Evolutionary conservation across 1,139 yeast genomes (phyloP).

Genomic region (Chernovozyma sophiae-reginae): DNA sequence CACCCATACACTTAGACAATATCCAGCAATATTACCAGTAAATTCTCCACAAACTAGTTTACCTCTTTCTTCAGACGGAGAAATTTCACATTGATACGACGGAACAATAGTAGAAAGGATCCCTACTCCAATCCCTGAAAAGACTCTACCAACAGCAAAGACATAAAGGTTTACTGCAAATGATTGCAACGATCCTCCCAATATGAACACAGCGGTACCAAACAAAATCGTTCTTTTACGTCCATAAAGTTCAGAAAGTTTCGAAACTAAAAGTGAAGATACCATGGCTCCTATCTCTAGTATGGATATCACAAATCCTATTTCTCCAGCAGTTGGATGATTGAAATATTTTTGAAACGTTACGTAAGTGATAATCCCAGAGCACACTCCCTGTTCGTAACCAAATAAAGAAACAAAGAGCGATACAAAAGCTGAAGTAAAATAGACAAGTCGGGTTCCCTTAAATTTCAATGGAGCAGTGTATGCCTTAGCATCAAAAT

Average conservation of each 20-base stretch:
- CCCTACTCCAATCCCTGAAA: slow-evolving; percentile 54
- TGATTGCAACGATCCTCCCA: slow-evolving; percentile 49
- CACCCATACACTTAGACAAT: slow-evolving; percentile 52
- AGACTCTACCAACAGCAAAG: slow-evolving; percentile 47
- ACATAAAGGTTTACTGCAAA: slow-evolving; percentile 40
- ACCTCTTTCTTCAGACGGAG: slow-evolving; percentile 54
- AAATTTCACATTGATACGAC: slow-evolving; percentile 52
- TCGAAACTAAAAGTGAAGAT: slow-evolving; percentile 45
- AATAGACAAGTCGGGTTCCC: slow-evolving; percentile 52
- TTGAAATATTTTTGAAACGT: slow-evolving; percentile 42
- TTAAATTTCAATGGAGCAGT: slow-evolving; percentile 32
- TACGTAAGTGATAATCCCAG: slow-evolving; percentile 57
- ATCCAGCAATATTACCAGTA: slow-evolving; percentile 51
- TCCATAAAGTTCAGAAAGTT: slow-evolving; percentile 43
- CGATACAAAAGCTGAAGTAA: slow-evolving; percentile 78
- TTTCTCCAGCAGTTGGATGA: slow-evolving; percentile 42
- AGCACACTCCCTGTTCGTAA: slow-evolving; percentile 90
- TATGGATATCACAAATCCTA: slow-evolving; percentile 49
- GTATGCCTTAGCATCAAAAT: slow-evolving; percentile 34
- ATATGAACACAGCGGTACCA: slow-evolving; percentile 47
- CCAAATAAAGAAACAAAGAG: slow-evolving; percentile 84
- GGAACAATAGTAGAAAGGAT: slow-evolving; percentile 51
- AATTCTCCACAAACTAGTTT: slow-evolving; percentile 53
- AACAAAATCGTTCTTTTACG: slow-evolving; percentile 45
- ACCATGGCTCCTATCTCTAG: slow-evolving; percentile 52